phyloP scores from a whole-genome alignment of 345 rosid genomes.

The Orychophragmus violaceus region DNA sequence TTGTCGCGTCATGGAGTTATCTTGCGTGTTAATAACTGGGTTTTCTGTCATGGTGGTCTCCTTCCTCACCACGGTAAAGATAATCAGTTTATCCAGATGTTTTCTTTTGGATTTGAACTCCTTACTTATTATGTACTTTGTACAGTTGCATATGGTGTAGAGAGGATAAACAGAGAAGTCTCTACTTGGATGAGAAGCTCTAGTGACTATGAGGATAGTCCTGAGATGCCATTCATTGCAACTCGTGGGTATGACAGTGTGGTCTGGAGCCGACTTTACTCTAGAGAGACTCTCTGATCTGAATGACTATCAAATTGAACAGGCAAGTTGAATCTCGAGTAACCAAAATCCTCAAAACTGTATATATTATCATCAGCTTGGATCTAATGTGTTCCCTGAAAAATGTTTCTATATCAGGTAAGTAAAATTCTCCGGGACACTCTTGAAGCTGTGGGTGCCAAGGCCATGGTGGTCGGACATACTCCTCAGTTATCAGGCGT shows the following conservation, averaged over 20 bases:
- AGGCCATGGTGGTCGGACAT: conserved; percentile 96
- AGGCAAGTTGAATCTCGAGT: conserved; percentile 41
- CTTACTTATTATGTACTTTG: conserved; percentile 30
- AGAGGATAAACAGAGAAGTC: conserved; percentile 78
- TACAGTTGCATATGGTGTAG: conserved; percentile 77
- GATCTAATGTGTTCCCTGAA: not conserved
- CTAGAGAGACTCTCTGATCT: conserved; percentile 59
- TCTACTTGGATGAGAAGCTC: conserved; percentile 84
- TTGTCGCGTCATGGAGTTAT: conserved; percentile 65
- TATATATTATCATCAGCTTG: conserved; percentile 1
- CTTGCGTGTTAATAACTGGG: conserved; percentile 81
- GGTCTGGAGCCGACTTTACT: conserved; percentile 88
- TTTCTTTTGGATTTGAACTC: conserved; percentile 4
- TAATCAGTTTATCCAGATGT: not conserved
- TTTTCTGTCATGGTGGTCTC: conserved; percentile 95
- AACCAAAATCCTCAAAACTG: not conserved
- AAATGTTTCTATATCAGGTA: conserved; percentile 38
- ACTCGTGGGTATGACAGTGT: conserved; percentile 79
- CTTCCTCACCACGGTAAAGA: conserved; percentile 85
- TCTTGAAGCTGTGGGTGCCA: conserved; percentile 61
- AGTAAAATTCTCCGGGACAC: conserved; percentile 55
- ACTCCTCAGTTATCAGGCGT: conserved; percentile 81
- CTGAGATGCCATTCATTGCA: conserved; percentile 65
- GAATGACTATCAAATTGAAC: conserved; percentile 52
- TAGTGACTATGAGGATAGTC: conserved; percentile 34